Evolutionary conservation across 441 rosid genomes (phyloP).

Genomic region (Pelargonium cotyledonis): DNA sequence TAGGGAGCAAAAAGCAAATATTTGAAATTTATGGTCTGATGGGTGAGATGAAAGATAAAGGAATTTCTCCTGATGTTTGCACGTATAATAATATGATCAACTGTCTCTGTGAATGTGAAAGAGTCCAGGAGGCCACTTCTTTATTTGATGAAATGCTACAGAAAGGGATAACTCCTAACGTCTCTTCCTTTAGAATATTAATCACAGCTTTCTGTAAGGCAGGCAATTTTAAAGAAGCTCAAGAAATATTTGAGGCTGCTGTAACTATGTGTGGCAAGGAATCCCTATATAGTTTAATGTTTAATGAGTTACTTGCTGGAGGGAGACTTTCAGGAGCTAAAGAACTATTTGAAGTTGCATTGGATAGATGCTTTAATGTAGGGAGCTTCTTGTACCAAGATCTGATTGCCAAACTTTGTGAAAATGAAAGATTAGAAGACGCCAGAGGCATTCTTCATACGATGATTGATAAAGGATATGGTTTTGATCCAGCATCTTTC

Average conservation of each 20-base stretch:
- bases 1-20: constrained; percentile 69
- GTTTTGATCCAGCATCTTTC: constrained; percentile 75
- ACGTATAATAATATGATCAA: constrained; percentile 71
- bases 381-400: constrained; percentile 57
- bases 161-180: constrained; percentile 61
- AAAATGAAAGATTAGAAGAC: constrained; percentile 54
- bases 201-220: constrained; percentile 71
- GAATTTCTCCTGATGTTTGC: constrained; percentile 64
- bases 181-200: constrained; percentile 59
- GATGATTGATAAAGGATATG: constrained; percentile 64
- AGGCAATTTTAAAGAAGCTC: constrained; percentile 52
- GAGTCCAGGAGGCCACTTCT: constrained; percentile 66
- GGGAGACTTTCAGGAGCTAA: constrained; percentile 59
- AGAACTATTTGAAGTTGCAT: constrained; percentile 58
- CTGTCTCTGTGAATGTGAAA: constrained; percentile 74
- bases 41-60: constrained; percentile 90
- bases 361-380: constrained; percentile 56
- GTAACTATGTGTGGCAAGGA: constrained; percentile 69
- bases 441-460: constrained; percentile 52
- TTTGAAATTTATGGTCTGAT: constrained; percentile 87
- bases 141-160: constrained; percentile 82
- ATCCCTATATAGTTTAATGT: constrained; percentile 67
- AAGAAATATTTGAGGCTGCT: constrained; percentile 75
- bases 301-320: constrained; percentile 66
- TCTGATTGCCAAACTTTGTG: constrained; percentile 62